Evolutionary conservation across 345 rosid genomes (phyloP), one percentile per base, ranked within the genome.

Genomic region (Eucalyptus pauciflora): DNA sequence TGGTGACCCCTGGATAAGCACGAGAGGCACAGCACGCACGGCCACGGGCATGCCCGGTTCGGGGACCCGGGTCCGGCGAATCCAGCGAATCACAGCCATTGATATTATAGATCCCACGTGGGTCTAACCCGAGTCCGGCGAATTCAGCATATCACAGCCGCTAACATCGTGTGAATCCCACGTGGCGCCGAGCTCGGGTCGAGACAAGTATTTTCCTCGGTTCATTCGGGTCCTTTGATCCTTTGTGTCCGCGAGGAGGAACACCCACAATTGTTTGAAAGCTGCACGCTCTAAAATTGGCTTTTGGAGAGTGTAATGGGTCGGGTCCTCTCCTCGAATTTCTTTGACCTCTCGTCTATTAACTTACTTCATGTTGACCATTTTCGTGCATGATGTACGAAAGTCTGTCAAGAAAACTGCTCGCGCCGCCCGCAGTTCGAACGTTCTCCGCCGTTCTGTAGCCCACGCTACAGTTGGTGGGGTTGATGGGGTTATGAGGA

Each of bases 401-500:
- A 17, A 71, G 41, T 5, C 41, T 37, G 46, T 33, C 13, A 1
- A 71, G 7, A 33, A 17, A 71, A 71, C 81, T 17, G 81, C 81
- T 33, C 14, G 2, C 4, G 12, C 13, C 13, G 46, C 13, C 27
- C 1, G 27, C 46, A 5, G 1, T 71, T 5, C 1, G 1, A 10
- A 10, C 15, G 83, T 71, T 37, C 7, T 11, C 0, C 6, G 15
- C 83, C 8, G 27, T 71, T 37, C 27, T 2, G 20, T 3, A 37
- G 83, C 46, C 46, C 46, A 71, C 3, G 12, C 27, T 71, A 20
- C 46, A 0, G 27, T 41, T 71, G 3, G 27, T 6, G 18, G 25
- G 25, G 83, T 20, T 3, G 14, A 71, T 5, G 46, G 27, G 46
- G 3, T 37, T 17, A 10, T 9, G 45, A 69, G 24, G 7, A 16